Evolutionary conservation across 2,329 filamentous ascomycete species (phyloP).

Genomic region (Xylariomycetidae sp.): DNA sequence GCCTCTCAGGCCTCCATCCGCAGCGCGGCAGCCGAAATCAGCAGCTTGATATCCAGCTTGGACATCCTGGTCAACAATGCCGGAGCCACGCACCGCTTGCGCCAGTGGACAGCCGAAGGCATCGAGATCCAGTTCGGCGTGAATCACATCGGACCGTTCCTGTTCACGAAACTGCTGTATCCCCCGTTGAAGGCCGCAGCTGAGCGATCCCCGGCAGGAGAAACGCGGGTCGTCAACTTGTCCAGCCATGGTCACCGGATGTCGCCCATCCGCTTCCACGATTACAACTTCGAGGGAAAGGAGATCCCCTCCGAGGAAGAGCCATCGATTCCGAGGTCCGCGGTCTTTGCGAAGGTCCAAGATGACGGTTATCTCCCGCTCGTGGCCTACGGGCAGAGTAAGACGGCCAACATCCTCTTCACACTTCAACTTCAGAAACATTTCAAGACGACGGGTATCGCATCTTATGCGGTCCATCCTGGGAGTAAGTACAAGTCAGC

Average conservation of each 20-base stretch:
- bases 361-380: slow-evolving; percentile 31
- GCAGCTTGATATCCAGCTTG: slow-evolving; percentile 24
- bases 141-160: slow-evolving; percentile 33
- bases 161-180: slow-evolving; percentile 33
- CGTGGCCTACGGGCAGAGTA: slow-evolving; percentile 44
- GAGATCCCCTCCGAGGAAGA: slow-evolving; percentile 28
- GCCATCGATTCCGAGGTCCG: slow-evolving; percentile 21
- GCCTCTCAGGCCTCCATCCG: slow-evolving; percentile 31
- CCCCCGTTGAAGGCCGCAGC: slow-evolving; percentile 28
- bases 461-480: slow-evolving; percentile 36
- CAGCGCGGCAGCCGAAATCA: slow-evolving; percentile 29
- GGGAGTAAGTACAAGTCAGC: slow-evolving; percentile 25
- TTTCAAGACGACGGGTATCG: slow-evolving; percentile 25
- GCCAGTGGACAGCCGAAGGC: slow-evolving; percentile 35
- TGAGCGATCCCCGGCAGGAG: slow-evolving; percentile 20
- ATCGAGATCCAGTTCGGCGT: slow-evolving; percentile 37
- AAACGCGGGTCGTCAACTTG: slow-evolving; percentile 35
- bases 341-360: slow-evolving; percentile 24
- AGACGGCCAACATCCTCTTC: slow-evolving; percentile 45
- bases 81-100: slow-evolving; percentile 30
- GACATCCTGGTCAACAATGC: slow-evolving; percentile 40
- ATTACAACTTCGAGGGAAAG: slow-evolving; percentile 37
- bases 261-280: slow-evolving; percentile 37
- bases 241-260: slow-evolving; percentile 34
- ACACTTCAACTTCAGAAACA: slow-evolving; percentile 32